Conservation (phyloP, 768 basidiomycete genomes). For the Mycena chlorophos region DNA sequence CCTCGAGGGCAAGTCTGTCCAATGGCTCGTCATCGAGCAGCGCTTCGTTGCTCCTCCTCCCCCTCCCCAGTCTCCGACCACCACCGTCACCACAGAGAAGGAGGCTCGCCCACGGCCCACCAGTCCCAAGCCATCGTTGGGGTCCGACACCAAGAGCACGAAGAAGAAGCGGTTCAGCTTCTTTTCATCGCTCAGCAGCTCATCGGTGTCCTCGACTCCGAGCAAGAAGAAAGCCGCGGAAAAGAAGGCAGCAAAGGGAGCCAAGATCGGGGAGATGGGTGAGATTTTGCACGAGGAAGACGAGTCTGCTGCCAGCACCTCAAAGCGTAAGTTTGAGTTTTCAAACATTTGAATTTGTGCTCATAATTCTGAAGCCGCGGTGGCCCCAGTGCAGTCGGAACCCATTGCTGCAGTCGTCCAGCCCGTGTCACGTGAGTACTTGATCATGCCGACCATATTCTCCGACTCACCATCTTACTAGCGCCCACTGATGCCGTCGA, state of each 20-base stretch:
- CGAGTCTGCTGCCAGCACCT: conserved; percentile 12
- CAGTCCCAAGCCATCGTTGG: conserved; percentile 46
- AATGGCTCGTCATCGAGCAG: conserved; percentile 74
- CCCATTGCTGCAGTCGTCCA: neutral
- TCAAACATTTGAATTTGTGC: conserved; percentile 2
- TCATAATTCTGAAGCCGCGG: conserved; percentile 2
- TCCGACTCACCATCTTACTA: no score
- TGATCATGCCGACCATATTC: no score
- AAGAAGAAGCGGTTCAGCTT: conserved; percentile 67
- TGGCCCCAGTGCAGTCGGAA: neutral
- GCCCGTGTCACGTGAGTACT: neutral
- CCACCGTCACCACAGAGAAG: conserved; percentile 15
- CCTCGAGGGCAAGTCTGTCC: conserved; percentile 43
- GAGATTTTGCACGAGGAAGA: conserved; percentile 62
- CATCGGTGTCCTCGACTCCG: conserved; percentile 32
- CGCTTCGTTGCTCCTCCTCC: conserved; percentile 43
- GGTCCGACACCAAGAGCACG: conserved; percentile 48
- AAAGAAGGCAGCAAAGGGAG: conserved; percentile 31
- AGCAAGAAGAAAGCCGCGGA: conserved; percentile 36
- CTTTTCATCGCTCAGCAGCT: conserved; percentile 44
- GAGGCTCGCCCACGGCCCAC: conserved; percentile 33
- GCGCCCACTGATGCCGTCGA: no score
- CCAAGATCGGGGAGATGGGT: conserved; percentile 67
- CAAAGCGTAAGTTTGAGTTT: conserved; percentile 2
- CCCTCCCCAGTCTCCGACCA: conserved; percentile 25